Evolutionary conservation across 1,284 basidiomycete species (phyloP).

Genomic region (Pseudozyma pruni): DNA sequence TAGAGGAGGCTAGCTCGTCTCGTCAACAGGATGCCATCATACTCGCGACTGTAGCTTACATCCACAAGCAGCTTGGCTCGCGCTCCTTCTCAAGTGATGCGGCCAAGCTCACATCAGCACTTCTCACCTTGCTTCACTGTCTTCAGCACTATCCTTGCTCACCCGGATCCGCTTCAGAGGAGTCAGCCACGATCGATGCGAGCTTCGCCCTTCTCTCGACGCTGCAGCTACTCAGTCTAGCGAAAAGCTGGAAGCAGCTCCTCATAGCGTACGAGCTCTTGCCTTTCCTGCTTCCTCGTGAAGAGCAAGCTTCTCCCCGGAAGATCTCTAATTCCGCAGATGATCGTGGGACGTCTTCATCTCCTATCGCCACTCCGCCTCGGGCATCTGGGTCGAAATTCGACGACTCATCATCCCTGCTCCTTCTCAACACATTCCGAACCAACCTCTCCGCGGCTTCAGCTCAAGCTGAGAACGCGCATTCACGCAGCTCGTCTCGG

Average conservation of each 20-base stretch:
- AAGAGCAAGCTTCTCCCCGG: too few species aligned
- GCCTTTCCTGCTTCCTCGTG: conserved; percentile 5
- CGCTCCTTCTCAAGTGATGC: conserved; percentile 15
- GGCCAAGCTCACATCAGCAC: conserved; percentile 13
- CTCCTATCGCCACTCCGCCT: conserved; percentile 1
- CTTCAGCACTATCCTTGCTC: conserved; percentile 30
- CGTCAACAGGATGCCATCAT: conserved; percentile 22
- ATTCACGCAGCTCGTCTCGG: not conserved
- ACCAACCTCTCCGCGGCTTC: conserved; percentile 19
- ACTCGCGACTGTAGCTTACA: conserved; percentile 14
- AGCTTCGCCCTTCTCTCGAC: conserved; percentile 45
- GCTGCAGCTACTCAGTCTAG: conserved; percentile 37
- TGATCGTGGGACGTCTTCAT: not conserved
- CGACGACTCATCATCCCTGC: conserved; percentile 30
- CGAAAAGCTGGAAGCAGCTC: conserved; percentile 34
- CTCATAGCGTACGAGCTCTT: conserved; percentile 39
- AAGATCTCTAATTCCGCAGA: not conserved
- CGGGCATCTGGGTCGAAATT: not conserved
- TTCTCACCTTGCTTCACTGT: conserved; percentile 44
- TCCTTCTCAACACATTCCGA: conserved; percentile 49
- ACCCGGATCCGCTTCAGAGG: not conserved
- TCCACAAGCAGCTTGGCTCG: conserved; percentile 19
- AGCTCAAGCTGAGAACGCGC: not conserved
- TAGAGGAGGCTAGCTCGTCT: conserved; percentile 24
- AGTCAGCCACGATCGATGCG: conserved; percentile 6